Evolutionary conservation across 2,329 filamentous ascomycete genomes (phyloP), one percentile per base, ranked within the genome.

Genomic region (Beauveria brongniartii): DNA sequence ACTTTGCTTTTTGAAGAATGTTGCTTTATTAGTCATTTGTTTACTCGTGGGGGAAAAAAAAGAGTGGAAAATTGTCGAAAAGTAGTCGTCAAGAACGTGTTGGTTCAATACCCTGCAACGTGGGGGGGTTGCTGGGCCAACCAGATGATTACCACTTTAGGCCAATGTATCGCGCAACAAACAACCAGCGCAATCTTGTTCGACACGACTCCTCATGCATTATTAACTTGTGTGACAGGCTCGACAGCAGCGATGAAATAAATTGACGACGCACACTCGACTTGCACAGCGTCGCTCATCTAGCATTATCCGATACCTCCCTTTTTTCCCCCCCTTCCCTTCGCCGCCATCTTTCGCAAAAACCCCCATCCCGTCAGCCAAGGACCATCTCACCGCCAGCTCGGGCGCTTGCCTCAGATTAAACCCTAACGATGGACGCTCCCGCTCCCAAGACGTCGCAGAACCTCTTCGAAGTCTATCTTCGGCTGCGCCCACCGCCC

Each of bases 401-500:
- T 26, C 43, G 43, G 43, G 12, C 9, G 43, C 10, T n/a, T 26
- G 16, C 34, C 10, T 12, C 7, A 24, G 14, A 22, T 5, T 14
- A 34, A 34, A 5, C 26, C 48, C 30, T 12, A 24, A 67, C 59
- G 60, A 79, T 79, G 77, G 76, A 79, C 62, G 65, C 71, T 18
- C 53, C 48, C 30, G 26, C 66, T 61, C 72, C 75, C 66, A 69
- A 65, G 69, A 30, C 71, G 48, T 71, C 73, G 18, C 74, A 76
- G 62, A 84, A 83, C 64, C 84, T 97, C 43, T 97, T 97, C 72
- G 88, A 97, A 75, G 93, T 97, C 61, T 97, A 90, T 71, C 82
- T 97, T 46, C 90, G 93, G 54, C 79, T 97, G 54, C 87, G 89
- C 18, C 89, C 89, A n/a, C 82, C 87, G 3, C 77, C 77, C 68